Evolutionary conservation across 2,329 filamentous ascomycete genomes (phyloP).

Genomic region (Xylariaceae sp.): DNA sequence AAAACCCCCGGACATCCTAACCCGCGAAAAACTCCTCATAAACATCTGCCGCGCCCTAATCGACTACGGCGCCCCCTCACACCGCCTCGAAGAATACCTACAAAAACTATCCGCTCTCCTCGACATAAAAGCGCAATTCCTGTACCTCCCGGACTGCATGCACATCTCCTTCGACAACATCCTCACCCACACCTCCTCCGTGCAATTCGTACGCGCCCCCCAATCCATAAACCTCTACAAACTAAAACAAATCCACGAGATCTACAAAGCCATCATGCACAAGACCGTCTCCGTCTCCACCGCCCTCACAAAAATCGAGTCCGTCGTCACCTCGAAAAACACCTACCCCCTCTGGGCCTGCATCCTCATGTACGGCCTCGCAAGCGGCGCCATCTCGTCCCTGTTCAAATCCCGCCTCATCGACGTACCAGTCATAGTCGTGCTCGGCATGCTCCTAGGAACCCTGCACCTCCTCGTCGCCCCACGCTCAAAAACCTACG

Average conservation of each 20-base stretch:
- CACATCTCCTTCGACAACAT: constrained; percentile 79
- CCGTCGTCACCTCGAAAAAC: constrained; percentile 42
- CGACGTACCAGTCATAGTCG: constrained; percentile 71
- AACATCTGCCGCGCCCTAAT: constrained; percentile 80
- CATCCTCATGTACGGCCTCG: constrained; percentile 68
- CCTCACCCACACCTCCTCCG: constrained; percentile 69
- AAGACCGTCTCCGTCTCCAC: constrained; percentile 68
- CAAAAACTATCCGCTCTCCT: constrained; percentile 79
- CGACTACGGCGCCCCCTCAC: constrained; percentile 82
- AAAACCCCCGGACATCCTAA: constrained; percentile 60
- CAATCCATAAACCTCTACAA: constrained; percentile 69
- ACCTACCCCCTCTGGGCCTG: constrained; percentile 49
- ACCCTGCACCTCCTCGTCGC: constrained; percentile 67
- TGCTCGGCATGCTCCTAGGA: constrained; percentile 70
- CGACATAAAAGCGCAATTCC: constrained; percentile 78
- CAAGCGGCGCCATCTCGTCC: constrained; percentile 69
- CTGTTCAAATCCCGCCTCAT: constrained; percentile 74
- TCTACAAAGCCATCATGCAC: constrained; percentile 75
- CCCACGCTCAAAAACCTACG: constrained; percentile 68
- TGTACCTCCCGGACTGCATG: constrained; percentile 89
- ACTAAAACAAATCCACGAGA: constrained; percentile 65
- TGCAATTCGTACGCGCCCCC: constrained; percentile 63
- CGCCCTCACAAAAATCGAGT: constrained; percentile 57
- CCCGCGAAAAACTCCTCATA: constrained; percentile 72
- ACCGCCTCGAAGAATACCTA: constrained; percentile 86